A percentile compares a stretch with the other conserved stretches of the same genome.
phyloP scores from a whole-genome alignment of 2,329 filamentous ascomycete species.

The Botryosphaeria dothidea region DNA sequence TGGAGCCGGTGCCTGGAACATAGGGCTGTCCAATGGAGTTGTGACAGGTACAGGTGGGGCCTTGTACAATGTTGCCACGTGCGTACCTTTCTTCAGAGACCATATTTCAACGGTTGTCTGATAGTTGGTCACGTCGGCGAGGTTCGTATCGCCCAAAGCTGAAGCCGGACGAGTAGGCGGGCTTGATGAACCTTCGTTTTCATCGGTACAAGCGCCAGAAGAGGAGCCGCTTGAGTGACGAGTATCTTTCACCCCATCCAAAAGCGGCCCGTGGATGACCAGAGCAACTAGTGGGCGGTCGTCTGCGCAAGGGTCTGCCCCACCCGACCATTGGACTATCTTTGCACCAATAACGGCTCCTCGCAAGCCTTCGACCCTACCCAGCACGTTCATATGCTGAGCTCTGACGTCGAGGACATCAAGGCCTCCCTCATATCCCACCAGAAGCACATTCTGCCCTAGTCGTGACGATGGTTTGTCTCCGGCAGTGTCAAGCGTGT shows the following conservation, averaged over 20 bases:
- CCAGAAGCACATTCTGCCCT: conserved; percentile 66
- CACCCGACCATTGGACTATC: conserved; percentile 69
- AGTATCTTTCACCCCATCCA: conserved; percentile 48
- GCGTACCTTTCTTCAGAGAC: conserved; percentile 73
- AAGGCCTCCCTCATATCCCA: conserved; percentile 78
- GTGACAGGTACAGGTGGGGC: conserved; percentile 64
- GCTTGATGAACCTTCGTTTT: conserved; percentile 37
- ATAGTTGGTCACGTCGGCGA: conserved; percentile 59
- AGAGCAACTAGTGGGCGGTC: conserved; percentile 75
- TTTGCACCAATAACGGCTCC: conserved; percentile 82
- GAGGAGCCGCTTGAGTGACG: conserved; percentile 36
- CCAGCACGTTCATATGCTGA: conserved; percentile 68
- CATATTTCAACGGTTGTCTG: conserved; percentile 90
- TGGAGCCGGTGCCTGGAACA: conserved; percentile 69
- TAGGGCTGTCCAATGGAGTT: conserved; percentile 57
- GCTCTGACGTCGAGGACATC: conserved; percentile 74
- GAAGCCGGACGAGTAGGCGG: conserved; percentile 39
- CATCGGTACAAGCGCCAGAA: conserved; percentile 31
- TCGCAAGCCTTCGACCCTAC: conserved; percentile 72
- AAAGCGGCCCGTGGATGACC: conserved; percentile 74
- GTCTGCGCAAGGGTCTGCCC: conserved; percentile 53
- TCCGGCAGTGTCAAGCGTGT: conserved; percentile 59
- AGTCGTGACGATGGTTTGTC: conserved; percentile 44
- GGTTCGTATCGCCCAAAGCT: conserved; percentile 28
- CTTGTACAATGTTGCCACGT: conserved; percentile 72